These are phyloP conservation scores for Exsudoporus floridanus DNA, from an alignment of 1,284 basidiomycete species.

Conservation along the genomic window DNA sequence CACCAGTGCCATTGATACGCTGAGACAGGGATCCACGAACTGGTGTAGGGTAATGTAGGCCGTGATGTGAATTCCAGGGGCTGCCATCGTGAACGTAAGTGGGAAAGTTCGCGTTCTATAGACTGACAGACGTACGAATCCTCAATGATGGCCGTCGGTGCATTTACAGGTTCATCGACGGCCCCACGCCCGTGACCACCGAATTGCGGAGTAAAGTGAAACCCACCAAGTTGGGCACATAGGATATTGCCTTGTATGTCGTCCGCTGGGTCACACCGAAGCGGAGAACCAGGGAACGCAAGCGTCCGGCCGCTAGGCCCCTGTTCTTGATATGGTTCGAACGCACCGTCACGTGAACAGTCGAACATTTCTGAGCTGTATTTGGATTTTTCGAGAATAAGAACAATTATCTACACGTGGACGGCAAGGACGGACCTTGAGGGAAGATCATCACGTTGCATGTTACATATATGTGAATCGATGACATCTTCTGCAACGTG, in stretches of 20 bases:
- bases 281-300: conserved; percentile 10
- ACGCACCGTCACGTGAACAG: conserved; percentile 25
- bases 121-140: conserved; percentile 25
- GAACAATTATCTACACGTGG: conserved; percentile 24
- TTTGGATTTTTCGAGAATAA: conserved; percentile 21
- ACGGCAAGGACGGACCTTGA: conserved; percentile 33
- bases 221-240: conserved; percentile 23
- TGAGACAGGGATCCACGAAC: conserved; percentile 23
- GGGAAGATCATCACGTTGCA: conserved; percentile 37
- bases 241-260: conserved; percentile 27
- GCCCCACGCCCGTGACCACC: conserved; percentile 12
- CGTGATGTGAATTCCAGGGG: conserved; percentile 25
- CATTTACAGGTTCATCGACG: conserved; percentile 24
- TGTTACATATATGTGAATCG: conserved; percentile 27
- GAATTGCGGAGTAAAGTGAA: conserved; percentile 28
- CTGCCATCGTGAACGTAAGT: conserved; percentile 32
- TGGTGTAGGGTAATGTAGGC: conserved; percentile 27
- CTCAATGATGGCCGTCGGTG: conserved; percentile 29
- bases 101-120: conserved; percentile 8
- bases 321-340: conserved; percentile 25
- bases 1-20: conserved; percentile 9
- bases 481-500: conserved; percentile 35
- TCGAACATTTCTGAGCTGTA: conserved; percentile 21
- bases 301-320: conserved; percentile 11
- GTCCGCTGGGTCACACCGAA: conserved; percentile 19